Evolutionary conservation across 805 yeast species (phyloP).

Genomic region (Metschnikowia orientalis): DNA sequence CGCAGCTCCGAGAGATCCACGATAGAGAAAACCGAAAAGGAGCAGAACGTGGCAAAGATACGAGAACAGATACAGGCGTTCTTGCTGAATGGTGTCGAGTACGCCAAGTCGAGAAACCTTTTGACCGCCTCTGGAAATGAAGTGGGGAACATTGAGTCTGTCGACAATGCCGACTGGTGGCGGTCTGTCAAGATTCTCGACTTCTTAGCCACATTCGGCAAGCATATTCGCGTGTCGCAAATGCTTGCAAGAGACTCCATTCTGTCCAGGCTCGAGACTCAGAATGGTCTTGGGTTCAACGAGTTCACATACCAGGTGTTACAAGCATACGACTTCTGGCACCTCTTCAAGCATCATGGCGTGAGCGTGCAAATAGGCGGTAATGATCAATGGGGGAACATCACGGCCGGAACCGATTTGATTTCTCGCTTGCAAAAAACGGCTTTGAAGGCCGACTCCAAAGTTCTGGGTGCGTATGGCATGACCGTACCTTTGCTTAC

Average conservation of each 20-base stretch:
- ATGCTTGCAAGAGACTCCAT: conserved; percentile 91
- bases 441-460: conserved; percentile 24
- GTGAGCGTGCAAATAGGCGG: conserved; percentile 89
- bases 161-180: conserved; percentile 88
- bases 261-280: conserved; percentile 62
- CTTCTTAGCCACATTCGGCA: conserved; percentile 73
- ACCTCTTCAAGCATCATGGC: conserved; percentile 53
- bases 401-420: conserved; percentile 90
- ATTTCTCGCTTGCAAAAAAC: conserved; percentile 52
- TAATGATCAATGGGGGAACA: conserved; percentile 97
- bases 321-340: conserved; percentile 92
- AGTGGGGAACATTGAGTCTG: conserved; percentile 40
- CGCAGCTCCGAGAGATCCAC: conserved; percentile 67
- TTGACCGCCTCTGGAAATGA: conserved; percentile 20
- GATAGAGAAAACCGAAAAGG: conserved; percentile 50
- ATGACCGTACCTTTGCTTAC: conserved; percentile 87
- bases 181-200: conserved; percentile 65
- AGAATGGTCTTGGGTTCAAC: conserved; percentile 82
- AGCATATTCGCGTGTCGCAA: conserved; percentile 71
- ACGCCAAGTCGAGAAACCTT: conserved; percentile 51
- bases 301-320: conserved; percentile 90
- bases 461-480: conserved; percentile 43
- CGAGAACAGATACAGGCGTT: conserved; percentile 58
- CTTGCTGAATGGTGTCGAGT: conserved; percentile 55
- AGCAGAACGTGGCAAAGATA: conserved; percentile 55